A percentile compares a stretch with the other conserved stretches of the same genome.
These are phyloP conservation scores for Trypanosoma scelopori DNA, from an alignment of 208 protist genomes.

Conservation along the genomic window DNA sequence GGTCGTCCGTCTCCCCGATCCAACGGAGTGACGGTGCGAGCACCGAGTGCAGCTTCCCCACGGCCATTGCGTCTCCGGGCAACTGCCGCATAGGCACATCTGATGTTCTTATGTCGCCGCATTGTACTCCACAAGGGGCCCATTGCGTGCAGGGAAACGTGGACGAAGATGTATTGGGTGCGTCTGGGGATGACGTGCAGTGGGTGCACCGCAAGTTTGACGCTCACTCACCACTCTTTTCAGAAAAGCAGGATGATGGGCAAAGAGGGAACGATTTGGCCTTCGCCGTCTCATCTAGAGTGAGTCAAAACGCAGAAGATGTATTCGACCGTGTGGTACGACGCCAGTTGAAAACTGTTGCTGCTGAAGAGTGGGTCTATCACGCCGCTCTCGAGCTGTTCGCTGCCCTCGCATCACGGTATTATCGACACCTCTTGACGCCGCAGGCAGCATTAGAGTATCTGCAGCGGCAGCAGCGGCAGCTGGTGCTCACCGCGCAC, in stretches of 20 bases:
- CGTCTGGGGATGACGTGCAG: background rate
- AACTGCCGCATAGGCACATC: background rate
- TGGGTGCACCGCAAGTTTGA: background rate
- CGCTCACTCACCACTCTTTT: background rate
- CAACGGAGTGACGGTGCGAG: background rate
- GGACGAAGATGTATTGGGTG: background rate
- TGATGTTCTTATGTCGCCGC: background rate
- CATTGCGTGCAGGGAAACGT: no score
- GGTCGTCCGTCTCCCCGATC: conserved; percentile 4
- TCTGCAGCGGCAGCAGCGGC: background rate
- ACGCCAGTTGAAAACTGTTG: conserved; percentile 1
- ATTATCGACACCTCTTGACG: conserved; percentile 19
- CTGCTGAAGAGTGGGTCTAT: conserved; percentile 6
- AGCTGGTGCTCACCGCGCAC: background rate
- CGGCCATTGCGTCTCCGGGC: background rate
- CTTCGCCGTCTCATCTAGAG: no score
- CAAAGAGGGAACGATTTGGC: no score
- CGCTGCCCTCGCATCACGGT: conserved; percentile 10
- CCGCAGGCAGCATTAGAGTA: conserved; percentile 10
- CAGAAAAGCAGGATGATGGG: no score
- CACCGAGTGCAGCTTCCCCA: background rate
- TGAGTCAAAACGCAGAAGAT: background rate
- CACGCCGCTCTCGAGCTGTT: conserved; percentile 9
- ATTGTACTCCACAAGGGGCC: no score
- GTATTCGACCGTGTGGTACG: background rate